Evolutionary conservation across 768 basidiomycete species (phyloP).

Genomic region (Saitozyma sp.): DNA sequence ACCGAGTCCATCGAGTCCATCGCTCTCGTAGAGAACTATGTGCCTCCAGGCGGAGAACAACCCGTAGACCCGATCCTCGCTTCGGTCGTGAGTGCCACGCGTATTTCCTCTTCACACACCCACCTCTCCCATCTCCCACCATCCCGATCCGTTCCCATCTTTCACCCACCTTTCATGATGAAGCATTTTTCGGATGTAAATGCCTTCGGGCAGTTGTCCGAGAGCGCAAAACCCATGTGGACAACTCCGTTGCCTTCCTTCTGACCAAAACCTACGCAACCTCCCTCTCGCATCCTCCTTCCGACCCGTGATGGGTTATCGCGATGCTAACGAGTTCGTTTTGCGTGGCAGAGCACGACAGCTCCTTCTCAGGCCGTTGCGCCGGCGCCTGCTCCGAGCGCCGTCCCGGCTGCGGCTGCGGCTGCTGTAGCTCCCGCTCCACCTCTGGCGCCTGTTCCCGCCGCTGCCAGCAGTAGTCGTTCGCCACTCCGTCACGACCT

Average conservation of each 20-base stretch:
- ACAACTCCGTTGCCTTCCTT: conserved; percentile 53
- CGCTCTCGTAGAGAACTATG: conserved; percentile 41
- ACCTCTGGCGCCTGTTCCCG: conserved; percentile 2
- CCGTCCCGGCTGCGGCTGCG: too few species aligned
- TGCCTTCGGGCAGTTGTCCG: conserved; percentile 45
- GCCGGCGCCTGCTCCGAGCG: background rate
- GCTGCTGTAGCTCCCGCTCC: too few species aligned
- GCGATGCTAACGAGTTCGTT: too few species aligned
- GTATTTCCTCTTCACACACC: background rate
- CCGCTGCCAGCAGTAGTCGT: conserved; percentile 3
- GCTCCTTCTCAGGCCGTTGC: conserved; percentile 3
- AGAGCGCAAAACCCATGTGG: conserved; percentile 53
- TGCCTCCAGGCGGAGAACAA: conserved; percentile 34
- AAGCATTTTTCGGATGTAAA: conserved; percentile 53
- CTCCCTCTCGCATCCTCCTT: conserved; percentile 2
- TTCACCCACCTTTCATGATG: conserved; percentile 33
- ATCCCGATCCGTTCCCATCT: background rate
- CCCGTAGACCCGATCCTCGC: conserved; percentile 41
- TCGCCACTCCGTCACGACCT: conserved; percentile 13
- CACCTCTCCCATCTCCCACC: too few species aligned
- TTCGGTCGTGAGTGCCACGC: conserved; percentile 36
- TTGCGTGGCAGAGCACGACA: conserved; percentile 14
- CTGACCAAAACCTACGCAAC: conserved; percentile 25
- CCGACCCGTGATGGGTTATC: background rate
- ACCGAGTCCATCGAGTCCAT: conserved; percentile 48